Evolutionary conservation across 352 stramenopile genomes (phyloP).

Genomic region (Pythium periplocum): DNA sequence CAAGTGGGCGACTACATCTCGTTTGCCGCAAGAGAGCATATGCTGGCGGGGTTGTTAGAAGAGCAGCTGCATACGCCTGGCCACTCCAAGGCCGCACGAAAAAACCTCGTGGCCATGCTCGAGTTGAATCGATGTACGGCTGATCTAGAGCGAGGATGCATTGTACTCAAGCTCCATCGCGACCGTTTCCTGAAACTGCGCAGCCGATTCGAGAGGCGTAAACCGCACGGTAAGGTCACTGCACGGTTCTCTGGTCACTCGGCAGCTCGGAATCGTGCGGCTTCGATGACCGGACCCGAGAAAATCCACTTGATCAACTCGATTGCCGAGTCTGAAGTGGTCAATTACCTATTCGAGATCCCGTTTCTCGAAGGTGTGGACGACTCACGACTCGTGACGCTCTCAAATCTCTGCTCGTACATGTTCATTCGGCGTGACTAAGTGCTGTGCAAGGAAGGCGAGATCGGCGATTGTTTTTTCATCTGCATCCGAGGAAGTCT

Average conservation of each 20-base stretch:
- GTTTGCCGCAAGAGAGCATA: constrained; percentile 39
- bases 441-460: constrained; percentile 46
- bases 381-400: constrained; percentile 44
- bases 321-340: constrained; percentile 63
- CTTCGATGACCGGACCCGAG: constrained; percentile 35
- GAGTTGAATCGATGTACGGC: constrained; percentile 56
- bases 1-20: constrained; percentile 54
- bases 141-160: constrained; percentile 47
- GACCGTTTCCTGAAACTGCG: constrained; percentile 47
- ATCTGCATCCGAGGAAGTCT: constrained; percentile 59
- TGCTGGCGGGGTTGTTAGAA: constrained; percentile 39
- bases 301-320: constrained; percentile 60
- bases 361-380: constrained; percentile 63
- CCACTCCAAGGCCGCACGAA: constrained; percentile 17
- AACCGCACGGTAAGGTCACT: constrained; percentile 35
- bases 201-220: constrained; percentile 14
- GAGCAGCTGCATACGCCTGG: constrained; percentile 16
- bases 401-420: constrained; percentile 68
- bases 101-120: constrained; percentile 53
- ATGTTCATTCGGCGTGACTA: constrained; percentile 45
- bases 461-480: constrained; percentile 62
- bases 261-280: constrained; percentile 6
- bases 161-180: constrained; percentile 49
- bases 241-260: constrained; percentile 38
- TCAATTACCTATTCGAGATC: constrained; percentile 61